Evolutionary conservation across 257 asterid species (phyloP).

Genomic region (Forsythia viridissima): DNA sequence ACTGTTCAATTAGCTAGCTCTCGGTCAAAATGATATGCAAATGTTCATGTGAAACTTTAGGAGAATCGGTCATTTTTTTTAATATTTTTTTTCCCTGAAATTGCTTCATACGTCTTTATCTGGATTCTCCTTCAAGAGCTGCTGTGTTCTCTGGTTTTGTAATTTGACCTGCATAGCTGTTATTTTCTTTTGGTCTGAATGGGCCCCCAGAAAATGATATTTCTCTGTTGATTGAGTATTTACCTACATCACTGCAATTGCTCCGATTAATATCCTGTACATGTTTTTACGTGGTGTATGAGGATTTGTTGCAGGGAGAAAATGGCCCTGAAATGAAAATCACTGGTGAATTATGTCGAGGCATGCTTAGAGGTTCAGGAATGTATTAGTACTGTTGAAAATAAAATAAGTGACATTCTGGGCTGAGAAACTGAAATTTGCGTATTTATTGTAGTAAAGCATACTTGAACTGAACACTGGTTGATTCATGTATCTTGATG

Average conservation of each 20-base stretch:
- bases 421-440: neutral
- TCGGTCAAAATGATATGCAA: neutral
- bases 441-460: slow-evolving; percentile 11
- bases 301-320: neutral
- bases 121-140: slow-evolving; percentile 12
- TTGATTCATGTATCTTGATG: neutral
- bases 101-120: neutral
- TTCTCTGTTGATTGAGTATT: neutral
- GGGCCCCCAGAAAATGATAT: neutral
- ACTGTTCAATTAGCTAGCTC: neutral
- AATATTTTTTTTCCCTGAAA: neutral
- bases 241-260: neutral
- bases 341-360: slow-evolving; percentile 10
- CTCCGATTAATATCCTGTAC: slow-evolving; percentile 6
- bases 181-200: neutral
- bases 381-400: neutral
- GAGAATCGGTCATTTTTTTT: neutral
- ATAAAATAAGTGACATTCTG: neutral
- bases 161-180: neutral
- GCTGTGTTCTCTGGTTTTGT: slow-evolving; percentile 1
- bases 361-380: slow-evolving; percentile 15
- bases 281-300: neutral
- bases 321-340: neutral
- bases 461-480: neutral
- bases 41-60: slow-evolving; percentile 7